Base-by-base conservation (phyloP, 2,329 filamentous ascomycete species). In the Eurotiales sp. region DNA sequence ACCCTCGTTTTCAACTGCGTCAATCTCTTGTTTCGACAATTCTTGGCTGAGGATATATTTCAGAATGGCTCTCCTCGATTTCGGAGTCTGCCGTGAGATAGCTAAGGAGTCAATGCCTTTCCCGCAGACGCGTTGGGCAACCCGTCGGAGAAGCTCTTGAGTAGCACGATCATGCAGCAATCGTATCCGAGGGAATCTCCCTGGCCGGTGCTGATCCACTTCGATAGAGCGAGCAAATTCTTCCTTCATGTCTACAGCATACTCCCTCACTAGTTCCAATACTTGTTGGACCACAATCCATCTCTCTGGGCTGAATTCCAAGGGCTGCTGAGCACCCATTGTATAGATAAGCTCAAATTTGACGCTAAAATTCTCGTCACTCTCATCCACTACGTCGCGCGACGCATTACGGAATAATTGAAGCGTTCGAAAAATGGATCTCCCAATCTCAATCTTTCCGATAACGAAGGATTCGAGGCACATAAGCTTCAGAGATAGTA, bases 281-380 rank as follows among this genome's bases (percentile, higher is more conserved):
- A 87, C 56, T 1, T 76, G 58, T 32, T 86, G 78, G 1, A 82
- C 73, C 0, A 80, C 56, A 0, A 59, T 56, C 85, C 84, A 88
- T 4, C 85, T 69, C 2, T 77, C 63, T 0, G 79, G 79, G 41
- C 74, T 74, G 10, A 76, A 67, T 4, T 85, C 78, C 0, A 84
- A 68, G 0, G 75, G 56, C 1, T 62, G 59, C 52, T 83, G 79
- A 0, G 61, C 54, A 0, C 83, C 83, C 55, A 84, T 77, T 0
- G 83, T 84, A 52, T 86, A 86, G 0, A 86, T 71, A 0, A 86
- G 64, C 58, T 86, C 81, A 30, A 83, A 84, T 40, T 77, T 79
- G 2, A 77, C 72, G 36, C 75, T 80, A 25, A 86, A 77, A 46
- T 80, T 82, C 52, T 85, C 81, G 40, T 87, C 84, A 34, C 78